These are phyloP conservation scores for Mangifera indica DNA, from an alignment of 345 rosid species.

Conservation along the genomic window DNA sequence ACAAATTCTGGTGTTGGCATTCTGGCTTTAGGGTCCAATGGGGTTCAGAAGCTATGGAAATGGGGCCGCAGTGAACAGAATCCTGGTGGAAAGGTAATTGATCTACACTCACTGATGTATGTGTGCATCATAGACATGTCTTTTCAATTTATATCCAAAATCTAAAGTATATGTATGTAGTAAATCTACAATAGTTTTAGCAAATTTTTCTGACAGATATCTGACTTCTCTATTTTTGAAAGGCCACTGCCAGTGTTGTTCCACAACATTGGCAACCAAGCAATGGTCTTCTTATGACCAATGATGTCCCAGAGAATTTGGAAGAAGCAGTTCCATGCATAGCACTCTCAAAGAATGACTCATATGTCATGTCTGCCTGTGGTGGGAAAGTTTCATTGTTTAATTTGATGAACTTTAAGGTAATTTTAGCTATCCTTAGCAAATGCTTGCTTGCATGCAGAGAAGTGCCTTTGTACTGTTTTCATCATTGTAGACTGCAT, in stretches of 20 bases:
- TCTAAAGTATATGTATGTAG: neutral
- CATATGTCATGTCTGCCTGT: conserved; percentile 59
- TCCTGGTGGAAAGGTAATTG: conserved; percentile 50
- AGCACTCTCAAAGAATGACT: conserved; percentile 59
- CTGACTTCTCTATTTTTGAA: neutral
- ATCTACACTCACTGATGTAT: neutral
- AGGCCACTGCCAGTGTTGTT: conserved; percentile 29
- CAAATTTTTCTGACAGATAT: conserved; percentile 2
- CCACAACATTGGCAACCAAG: conserved; percentile 36
- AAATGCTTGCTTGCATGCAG: neutral
- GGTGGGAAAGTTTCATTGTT: conserved; percentile 57
- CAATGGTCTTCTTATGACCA: conserved; percentile 34
- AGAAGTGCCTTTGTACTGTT: neutral
- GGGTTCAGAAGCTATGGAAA: conserved; percentile 55
- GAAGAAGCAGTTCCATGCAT: conserved; percentile 53
- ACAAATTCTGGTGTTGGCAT: conserved; percentile 53
- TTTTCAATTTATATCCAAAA: neutral
- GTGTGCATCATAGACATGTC: neutral
- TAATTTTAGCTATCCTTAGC: conserved; percentile 7
- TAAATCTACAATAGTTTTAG: neutral
- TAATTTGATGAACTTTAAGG: conserved; percentile 64
- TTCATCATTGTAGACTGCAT: neutral
- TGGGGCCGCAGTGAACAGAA: conserved; percentile 55
- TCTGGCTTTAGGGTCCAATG: conserved; percentile 49
- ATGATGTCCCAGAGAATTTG: conserved; percentile 28